phyloP scores from a whole-genome alignment of 202 grass and related monocot genomes.

The Setaria viridis region DNA sequence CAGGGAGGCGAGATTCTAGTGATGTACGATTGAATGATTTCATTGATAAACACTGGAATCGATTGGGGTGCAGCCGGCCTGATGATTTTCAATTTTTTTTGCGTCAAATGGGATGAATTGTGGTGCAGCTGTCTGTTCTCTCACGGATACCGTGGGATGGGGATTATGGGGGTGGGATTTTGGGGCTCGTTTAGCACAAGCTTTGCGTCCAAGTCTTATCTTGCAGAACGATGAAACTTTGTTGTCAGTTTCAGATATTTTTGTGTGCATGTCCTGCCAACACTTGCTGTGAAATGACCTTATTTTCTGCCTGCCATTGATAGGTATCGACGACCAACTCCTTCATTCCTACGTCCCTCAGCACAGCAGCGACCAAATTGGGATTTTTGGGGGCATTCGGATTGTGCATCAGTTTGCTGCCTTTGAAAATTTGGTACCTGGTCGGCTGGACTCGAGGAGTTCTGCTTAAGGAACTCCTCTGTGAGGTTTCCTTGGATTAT shows the following conservation, averaged over 20 bases:
- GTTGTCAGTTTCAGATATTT: neutral
- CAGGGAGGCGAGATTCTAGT: neutral
- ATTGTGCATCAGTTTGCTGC: neutral
- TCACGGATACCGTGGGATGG: neutral
- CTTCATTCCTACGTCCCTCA: neutral
- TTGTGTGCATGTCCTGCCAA: neutral
- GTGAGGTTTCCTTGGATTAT: constrained; percentile 47
- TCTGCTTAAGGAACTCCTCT: constrained; percentile 37
- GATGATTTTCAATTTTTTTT: neutral
- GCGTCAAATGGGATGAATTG: neutral
- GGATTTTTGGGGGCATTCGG: neutral
- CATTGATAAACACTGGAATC: neutral
- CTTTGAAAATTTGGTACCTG: neutral
- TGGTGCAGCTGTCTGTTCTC: too few relatives aligned
- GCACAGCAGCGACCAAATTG: neutral
- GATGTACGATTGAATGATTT: neutral
- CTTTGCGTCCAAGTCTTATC: neutral
- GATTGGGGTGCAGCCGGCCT: neutral
- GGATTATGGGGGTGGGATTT: neutral
- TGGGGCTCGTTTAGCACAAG: neutral
- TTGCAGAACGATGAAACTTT: neutral
- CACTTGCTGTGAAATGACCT: neutral
- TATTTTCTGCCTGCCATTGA: constrained; percentile 45
- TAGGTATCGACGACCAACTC: constrained; percentile 27
- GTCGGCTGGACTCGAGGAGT: neutral